Evolutionary conservation across 176 grass and related monocot species (phyloP), one percentile per base, ranked within the genome.

Genomic region (Zizania latifolia): DNA sequence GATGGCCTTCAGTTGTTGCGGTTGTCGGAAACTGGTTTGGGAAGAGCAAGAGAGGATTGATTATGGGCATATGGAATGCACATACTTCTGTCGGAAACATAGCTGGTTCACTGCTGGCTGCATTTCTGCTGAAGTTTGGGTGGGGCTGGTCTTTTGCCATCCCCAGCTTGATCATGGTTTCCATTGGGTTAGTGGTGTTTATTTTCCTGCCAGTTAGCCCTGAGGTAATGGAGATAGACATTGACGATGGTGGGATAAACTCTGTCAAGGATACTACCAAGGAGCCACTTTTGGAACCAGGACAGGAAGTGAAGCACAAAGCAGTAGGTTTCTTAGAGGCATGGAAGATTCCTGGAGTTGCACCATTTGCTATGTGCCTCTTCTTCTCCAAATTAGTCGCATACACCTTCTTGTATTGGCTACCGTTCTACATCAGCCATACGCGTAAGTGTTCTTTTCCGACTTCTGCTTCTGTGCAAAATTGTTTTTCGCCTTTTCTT

Each of bases 1-100:
- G 92, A 34, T 96, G 92, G 92, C 92, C 92, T 8, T 96, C 92
- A 14, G 92, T 96, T 16, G 83, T 92, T 19, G 92, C 92, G 43
- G 77, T 96, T 72, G 86, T 92, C 65, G 89, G 89, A 56, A 96
- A 96, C 74, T 96, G 89, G 92, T 91, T 89, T 76, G 92, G 92
- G 66, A 92, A 96, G 80, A 86, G 89, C 64, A 89, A 92, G 66
- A 96, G 92, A 37, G 92, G 92, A 11, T 67, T 96, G 44, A 96
- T 96, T 65, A 89, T 96, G 92, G 92, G 92, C 9, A 87, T 96
- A 65, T 92, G 92, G 92, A 96, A 96, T 82, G 92, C 92, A 12
- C 80, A 96, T 46, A 92, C 92, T 58, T 96, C 89, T 31, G 69
- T 96, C 3, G 92, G 92, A 36, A 96, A 92, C 39, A 96, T 96